Evolutionary conservation across 805 yeast genomes (phyloP).

Genomic region (Lipomyces yamadae): DNA sequence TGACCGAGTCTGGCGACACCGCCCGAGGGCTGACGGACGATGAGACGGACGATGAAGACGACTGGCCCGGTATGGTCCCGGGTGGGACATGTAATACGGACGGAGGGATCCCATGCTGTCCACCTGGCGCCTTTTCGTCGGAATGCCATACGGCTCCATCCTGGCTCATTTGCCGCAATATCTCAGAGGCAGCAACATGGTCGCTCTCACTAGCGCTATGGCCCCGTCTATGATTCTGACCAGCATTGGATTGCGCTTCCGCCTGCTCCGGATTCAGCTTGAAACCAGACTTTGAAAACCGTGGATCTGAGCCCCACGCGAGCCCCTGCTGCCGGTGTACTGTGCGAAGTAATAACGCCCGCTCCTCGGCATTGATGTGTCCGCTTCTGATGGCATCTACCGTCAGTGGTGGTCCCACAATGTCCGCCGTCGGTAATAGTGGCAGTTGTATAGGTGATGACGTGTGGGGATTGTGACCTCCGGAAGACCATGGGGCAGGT

Average conservation of each 20-base stretch:
- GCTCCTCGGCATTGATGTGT: constrained; percentile 25
- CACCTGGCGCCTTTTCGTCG: background rate
- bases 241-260: background rate
- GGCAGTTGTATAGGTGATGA: constrained; percentile 13
- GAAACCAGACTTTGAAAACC: constrained; percentile 29
- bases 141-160: constrained; percentile 7
- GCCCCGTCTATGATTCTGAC: constrained; percentile 1
- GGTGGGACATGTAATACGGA: background rate
- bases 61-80: background rate
- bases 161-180: constrained; percentile 34
- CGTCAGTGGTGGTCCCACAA: constrained; percentile 9
- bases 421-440: constrained; percentile 11
- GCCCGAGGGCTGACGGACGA: background rate
- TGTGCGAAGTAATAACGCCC: constrained; percentile 31
- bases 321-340: constrained; percentile 32
- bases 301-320: constrained; percentile 36
- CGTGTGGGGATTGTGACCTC: background rate
- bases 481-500: background rate
- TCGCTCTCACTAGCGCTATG: background rate
- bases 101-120: background rate
- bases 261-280: constrained; percentile 4
- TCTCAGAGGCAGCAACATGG: constrained; percentile 30
- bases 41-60: background rate
- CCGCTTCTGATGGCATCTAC: constrained; percentile 11
- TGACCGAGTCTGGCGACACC: background rate